Conservation (phyloP, 177 flowering plant genomes). For the Telopea speciosissima region DNA sequence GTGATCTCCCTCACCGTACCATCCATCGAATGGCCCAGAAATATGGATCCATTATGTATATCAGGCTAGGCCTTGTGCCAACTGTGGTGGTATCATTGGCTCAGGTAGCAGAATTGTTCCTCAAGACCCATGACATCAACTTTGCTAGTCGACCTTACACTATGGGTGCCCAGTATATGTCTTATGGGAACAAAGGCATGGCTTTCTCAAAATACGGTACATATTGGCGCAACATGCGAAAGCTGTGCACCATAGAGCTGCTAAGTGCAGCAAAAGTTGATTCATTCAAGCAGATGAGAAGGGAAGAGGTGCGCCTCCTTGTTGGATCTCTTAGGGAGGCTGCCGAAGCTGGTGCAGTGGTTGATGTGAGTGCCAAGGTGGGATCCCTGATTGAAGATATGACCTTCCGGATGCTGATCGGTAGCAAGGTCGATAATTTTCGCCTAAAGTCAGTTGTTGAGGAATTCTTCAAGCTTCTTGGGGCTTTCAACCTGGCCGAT, state of each 20-base stretch:
- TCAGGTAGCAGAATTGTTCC: constrained; percentile 37
- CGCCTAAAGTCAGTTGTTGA: neutral
- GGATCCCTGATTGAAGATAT: no score
- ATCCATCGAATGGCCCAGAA: constrained; percentile 27
- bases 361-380: no score
- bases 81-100: constrained; percentile 35
- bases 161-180: constrained; percentile 13
- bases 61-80: constrained; percentile 29
- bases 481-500: constrained; percentile 7
- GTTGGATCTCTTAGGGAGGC: no score
- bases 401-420: neutral
- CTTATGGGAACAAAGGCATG: constrained; percentile 19
- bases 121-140: constrained; percentile 35
- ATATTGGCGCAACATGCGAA: constrained; percentile 43
- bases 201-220: constrained; percentile 27
- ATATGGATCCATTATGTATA: constrained; percentile 44
- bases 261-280: constrained; percentile 14
- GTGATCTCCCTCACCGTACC: constrained; percentile 21
- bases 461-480: neutral
- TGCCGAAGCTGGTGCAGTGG: no score
- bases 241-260: constrained; percentile 33
- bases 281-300: no score
- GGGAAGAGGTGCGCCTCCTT: no score
- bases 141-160: constrained; percentile 36
- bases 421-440: neutral